These are phyloP conservation scores for Rhodotorula glutinis DNA, from an alignment of 1,284 basidiomycete species.

Conservation along the genomic window DNA sequence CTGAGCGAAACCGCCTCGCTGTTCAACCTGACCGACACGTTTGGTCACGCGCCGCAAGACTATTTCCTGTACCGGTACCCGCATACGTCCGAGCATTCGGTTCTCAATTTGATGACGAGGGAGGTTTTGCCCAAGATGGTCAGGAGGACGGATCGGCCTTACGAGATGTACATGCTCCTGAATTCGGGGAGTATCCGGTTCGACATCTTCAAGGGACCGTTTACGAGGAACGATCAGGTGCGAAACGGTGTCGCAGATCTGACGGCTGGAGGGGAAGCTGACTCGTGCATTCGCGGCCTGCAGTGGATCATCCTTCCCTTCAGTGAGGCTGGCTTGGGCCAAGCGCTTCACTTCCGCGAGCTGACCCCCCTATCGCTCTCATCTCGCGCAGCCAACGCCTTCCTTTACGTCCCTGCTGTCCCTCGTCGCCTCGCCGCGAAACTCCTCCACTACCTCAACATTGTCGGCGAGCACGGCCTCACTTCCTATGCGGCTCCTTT, in stretches of 20 bases:
- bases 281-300: not conserved
- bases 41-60: constrained; percentile 40
- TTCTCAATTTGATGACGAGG: constrained; percentile 37
- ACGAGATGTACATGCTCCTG: constrained; percentile 34
- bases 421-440: constrained; percentile 25
- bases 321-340: constrained; percentile 20
- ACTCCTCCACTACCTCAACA: constrained; percentile 40
- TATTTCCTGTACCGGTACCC: constrained; percentile 42
- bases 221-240: constrained; percentile 45
- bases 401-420: constrained; percentile 32
- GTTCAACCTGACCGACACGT: constrained; percentile 42
- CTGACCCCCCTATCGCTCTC: no score
- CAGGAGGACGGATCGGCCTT: constrained; percentile 17
- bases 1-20: constrained; percentile 26
- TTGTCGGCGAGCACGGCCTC: constrained; percentile 39
- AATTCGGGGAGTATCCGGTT: constrained; percentile 45
- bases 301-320: constrained; percentile 40
- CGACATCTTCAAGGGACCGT: constrained; percentile 45
- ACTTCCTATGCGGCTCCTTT: not conserved
- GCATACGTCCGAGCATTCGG: constrained; percentile 19
- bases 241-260: not conserved
- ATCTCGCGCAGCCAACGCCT: constrained; percentile 28
- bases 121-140: constrained; percentile 37
- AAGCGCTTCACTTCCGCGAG: no score
- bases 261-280: not conserved